Base-by-base conservation (phyloP, 2,329 filamentous ascomycete species). In the Didymella lethalis region DNA sequence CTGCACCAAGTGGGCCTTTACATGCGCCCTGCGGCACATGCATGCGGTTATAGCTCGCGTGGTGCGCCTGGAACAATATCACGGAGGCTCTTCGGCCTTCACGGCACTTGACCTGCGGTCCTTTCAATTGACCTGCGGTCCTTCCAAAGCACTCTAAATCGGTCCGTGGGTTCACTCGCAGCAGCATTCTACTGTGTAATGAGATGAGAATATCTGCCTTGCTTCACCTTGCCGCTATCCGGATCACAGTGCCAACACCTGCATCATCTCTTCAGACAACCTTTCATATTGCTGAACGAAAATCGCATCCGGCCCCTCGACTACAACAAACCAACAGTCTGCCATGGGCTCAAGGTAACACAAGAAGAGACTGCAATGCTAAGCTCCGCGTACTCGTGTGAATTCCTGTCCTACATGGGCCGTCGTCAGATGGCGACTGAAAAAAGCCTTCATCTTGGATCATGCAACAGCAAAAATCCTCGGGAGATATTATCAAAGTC, bases 1-100 rank as follows among this genome's bases (percentile, higher is more conserved):
- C 28, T 48, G 31, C 40, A 34, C 48, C 29, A 48, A 26, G 56
- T 58, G 56, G 56, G 49, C 34, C 49, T 28, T 18, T 52, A 48
- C 48, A 34, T 26, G 34, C 38, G 49, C 45, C 38, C 29, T 53
- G 49, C 55, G 49, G 48, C 45, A 45, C 31, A 40, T 46, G 40
- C 31, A 50, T 56, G 45, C 46, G 16, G 16, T 36, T 38, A 49
- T 49, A 31, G 5, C 38, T 53, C 25, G 36, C 28, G 48, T 51
- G 48, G n/a, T 45, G 34, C 36, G 34, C 29, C 36, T 41, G 32
- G 23, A 23, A 23, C 10, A 11, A 26, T 8, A 34, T 40, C 31
- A 46, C 48, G 34, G 40, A 57, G 43, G 29, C 26, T 34, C 29
- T 18, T 34, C 40, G 31, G 14, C n/a, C 28, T 14, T 25, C 18